Base-by-base conservation (phyloP, 306 rosid species). In the Abrus pulchellus region DNA sequence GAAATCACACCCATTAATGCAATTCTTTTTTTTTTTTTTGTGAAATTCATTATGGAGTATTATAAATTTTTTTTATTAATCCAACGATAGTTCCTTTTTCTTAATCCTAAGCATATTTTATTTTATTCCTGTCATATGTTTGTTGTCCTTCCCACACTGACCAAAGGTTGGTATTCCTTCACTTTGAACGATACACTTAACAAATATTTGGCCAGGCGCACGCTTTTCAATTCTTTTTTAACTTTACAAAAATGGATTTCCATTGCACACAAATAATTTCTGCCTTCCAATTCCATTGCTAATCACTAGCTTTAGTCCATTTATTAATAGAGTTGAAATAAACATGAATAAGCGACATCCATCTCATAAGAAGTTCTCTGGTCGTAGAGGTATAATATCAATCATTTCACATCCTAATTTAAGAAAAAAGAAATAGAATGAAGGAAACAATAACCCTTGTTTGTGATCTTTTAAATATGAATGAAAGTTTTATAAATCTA, bases 51-150 rank as follows among this genome's bases (percentile, higher is more conserved):
- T 47, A 47, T 79, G 48, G 76, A 20, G 66, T 33, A 76, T 43
- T 48, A 27, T n/a, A 36, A 40, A 28, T 43, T 79, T 40, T 55
- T 47, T 67, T 55, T 33, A 78, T 14, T 53, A 63, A 62, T 79
- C 57, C 41, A 64, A 65, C 71, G 9, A 53, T 43, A 32, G 59
- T 20, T 20, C 43, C 34, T 32, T 69, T 68, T 50, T 45, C 29
- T 78, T 49, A 7, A 14, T 75, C 70, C 56, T 33, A 64, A 40
- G 13, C 69, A 38, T 3, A 14, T 7, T 36, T 38, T 64, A 38
- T 64, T 38, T 6, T 59, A 4, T 30, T 30, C 64, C 0, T n/a
- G 29, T 56, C 13, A 9, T 29, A 29, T 34, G 67, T 32, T 8
- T 30, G 3, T 36, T 57, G 64, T 1, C 28, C 36, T 29, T 20